Conservation (phyloP, 1,139 yeast genomes). For the Nadsonia commutata region DNA sequence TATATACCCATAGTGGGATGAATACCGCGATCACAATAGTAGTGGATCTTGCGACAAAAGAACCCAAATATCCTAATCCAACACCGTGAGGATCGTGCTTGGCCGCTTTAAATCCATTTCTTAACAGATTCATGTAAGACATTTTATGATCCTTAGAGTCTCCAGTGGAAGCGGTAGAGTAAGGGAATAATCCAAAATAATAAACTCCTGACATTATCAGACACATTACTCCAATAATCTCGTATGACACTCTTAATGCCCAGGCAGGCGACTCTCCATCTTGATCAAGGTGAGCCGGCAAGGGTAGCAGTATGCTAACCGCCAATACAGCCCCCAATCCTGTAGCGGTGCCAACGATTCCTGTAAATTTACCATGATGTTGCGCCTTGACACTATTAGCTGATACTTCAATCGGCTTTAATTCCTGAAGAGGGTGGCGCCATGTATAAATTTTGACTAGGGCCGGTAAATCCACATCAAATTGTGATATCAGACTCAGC, state of each 20-base stretch:
- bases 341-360: constrained; percentile 45
- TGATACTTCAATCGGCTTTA: too few species aligned
- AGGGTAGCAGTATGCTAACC: constrained; percentile 60
- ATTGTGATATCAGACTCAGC: constrained; percentile 38
- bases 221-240: constrained; percentile 33
- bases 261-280: constrained; percentile 25
- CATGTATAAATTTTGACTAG: constrained; percentile 10
- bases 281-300: constrained; percentile 43
- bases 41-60: constrained; percentile 50
- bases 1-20: constrained; percentile 48
- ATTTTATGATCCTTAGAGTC: constrained; percentile 2
- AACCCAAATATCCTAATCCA: constrained; percentile 43
- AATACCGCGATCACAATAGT: constrained; percentile 47
- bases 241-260: constrained; percentile 35
- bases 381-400: too few species aligned
- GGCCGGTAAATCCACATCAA: constrained; percentile 13
- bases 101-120: constrained; percentile 32
- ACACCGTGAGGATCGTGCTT: constrained; percentile 23
- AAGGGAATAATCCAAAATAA: constrained; percentile 34
- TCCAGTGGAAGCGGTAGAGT: constrained; percentile 15
- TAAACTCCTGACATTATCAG: constrained; percentile 27
- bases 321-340: constrained; percentile 50
- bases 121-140: constrained; percentile 28
- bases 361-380: constrained; percentile 41
- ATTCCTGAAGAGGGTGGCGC: too few species aligned